A percentile compares a stretch with the other conserved stretches of the same genome.
Evolutionary conservation across 2,329 filamentous ascomycete genomes (phyloP).

Genomic region (Epichloe uncinata): DNA sequence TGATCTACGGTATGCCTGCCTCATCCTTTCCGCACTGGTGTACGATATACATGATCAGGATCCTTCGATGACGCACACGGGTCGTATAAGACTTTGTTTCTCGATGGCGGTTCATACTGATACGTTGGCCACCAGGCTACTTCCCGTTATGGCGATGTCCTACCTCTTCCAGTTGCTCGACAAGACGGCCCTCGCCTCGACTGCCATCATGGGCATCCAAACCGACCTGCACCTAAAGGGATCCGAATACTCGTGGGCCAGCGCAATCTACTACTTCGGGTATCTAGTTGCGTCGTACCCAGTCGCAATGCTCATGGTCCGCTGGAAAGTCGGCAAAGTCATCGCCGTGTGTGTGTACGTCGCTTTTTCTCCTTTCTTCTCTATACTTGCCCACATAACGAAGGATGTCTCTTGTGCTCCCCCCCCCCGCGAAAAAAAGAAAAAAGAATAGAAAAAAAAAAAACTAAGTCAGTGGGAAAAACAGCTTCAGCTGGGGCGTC

Average conservation of each 20-base stretch:
- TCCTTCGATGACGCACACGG: too few species aligned
- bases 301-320: constrained; percentile 13
- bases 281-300: constrained; percentile 26
- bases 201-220: constrained; percentile 34
- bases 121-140: constrained; percentile 21
- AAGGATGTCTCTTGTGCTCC: not conserved
- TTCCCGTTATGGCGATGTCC: constrained; percentile 37
- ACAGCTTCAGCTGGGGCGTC: constrained; percentile 19
- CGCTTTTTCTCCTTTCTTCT: not conserved
- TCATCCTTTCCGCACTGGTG: not conserved
- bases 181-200: constrained; percentile 42
- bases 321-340: constrained; percentile 15
- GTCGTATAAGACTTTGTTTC: too few species aligned
- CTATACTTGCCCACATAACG: not conserved
- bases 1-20: constrained; percentile 37
- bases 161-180: constrained; percentile 50
- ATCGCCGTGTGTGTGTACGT: constrained; percentile 12
- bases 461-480: not conserved
- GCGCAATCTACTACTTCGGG: constrained; percentile 37
- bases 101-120: too few species aligned
- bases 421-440: too few species aligned
- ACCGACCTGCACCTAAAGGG: constrained; percentile 31
- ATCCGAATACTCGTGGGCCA: constrained; percentile 37
- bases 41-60: too few species aligned
- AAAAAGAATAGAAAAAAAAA: too few species aligned